phyloP scores from a whole-genome alignment of 148 eudicot species.

The Heliosperma pusillum region DNA sequence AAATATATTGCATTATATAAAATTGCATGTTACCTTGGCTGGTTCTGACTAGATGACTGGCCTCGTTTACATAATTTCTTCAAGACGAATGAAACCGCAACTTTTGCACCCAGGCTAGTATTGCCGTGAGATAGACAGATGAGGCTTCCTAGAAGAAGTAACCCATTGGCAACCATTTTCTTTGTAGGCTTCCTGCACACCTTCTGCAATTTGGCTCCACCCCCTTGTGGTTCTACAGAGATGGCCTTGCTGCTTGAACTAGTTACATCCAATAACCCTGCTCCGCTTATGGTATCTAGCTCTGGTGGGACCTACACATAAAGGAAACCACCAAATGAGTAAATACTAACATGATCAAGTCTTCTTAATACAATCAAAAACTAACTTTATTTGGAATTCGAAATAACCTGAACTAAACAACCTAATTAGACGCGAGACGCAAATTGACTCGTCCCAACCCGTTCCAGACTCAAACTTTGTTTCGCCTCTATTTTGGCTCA shows the following conservation, averaged over 20 bases:
- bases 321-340: neutral
- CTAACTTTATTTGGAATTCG: no score
- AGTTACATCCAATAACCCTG: constrained; percentile 20
- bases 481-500: no score
- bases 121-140: constrained; percentile 69
- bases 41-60: constrained; percentile 25
- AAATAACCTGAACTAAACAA: no score
- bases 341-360: neutral
- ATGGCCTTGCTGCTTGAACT: constrained; percentile 16
- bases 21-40: constrained; percentile 22
- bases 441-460: no score
- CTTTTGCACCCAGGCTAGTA: constrained; percentile 63
- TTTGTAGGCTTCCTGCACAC: constrained; percentile 44
- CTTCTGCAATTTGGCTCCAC: constrained; percentile 29
- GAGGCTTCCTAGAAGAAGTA: constrained; percentile 70
- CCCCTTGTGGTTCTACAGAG: constrained; percentile 3
- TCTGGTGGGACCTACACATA: constrained; percentile 53
- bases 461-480: no score
- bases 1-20: neutral
- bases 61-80: constrained; percentile 57
- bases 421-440: no score
- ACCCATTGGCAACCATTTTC: constrained; percentile 62
- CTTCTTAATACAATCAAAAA: no score
- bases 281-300: constrained; percentile 33
- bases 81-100: constrained; percentile 60